Evolutionary conservation across 2,329 filamentous ascomycete species (phyloP), one percentile per base, ranked within the genome.

Genomic region (Penicillium brevicompactum): DNA sequence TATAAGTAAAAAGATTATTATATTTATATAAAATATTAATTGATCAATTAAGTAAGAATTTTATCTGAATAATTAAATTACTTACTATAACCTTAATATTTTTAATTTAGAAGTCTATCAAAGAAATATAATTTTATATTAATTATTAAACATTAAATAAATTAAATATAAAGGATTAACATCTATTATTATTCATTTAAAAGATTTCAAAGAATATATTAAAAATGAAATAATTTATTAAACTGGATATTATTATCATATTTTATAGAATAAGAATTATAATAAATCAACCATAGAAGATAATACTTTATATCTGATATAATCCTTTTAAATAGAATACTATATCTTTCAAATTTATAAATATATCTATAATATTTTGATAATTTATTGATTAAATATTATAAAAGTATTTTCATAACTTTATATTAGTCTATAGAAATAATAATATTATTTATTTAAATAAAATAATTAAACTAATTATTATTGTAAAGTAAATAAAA

Each of bases 211-310:
- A 42, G 3, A 54, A 57, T 46, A 53, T 55, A 49, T 32, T 11
- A 7, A 44, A 37, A 37, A 38, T 32, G 38, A 44, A 51, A 31
- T 57, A 45, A 34, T 57, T 60, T 49, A 60, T 37, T n/a, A 60
- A 61, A 16, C 31, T 61, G 16, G 37, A 56, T 55, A 56, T 61
- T 52, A 59, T 46, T 40, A 22, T 51, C n/a, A 27, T 66, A n/a
- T n/a, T 56, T 24, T 32, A 21, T 9, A 40, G 56, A 31, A 59
- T 37, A n/a, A n/a, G n/a, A n/a, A n/a, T n/a, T n/a, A n/a, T n/a
- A n/a, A n/a, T n/a, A n/a, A n/a, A n/a, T n/a, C 47, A 74, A 27
- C 45, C 72, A 60, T 73, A 57, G 57, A 74, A 73, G 48, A 75
- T 49, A 6, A 58, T 54, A n/a, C 74, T 74, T 57, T 50, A 56